Conservation (phyloP, 2,329 filamentous ascomycete species). For the Clarireedia sp. region DNA sequence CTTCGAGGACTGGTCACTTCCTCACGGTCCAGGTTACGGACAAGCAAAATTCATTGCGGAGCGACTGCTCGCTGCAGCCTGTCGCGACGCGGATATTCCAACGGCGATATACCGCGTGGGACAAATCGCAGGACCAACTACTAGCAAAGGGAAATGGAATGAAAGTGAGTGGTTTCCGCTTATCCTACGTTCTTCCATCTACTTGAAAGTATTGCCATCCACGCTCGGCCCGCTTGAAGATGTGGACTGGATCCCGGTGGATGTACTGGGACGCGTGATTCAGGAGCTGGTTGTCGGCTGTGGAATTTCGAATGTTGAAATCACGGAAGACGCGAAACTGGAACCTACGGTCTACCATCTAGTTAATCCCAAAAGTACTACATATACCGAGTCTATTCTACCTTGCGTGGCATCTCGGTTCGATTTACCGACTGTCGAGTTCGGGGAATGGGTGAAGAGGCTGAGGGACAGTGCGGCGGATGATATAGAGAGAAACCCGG, state of each 20-base stretch:
- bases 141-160: not conserved
- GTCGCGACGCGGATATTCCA: conserved; percentile 31
- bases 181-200: not conserved
- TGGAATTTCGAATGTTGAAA: not conserved
- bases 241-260: not conserved
- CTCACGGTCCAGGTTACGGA: conserved; percentile 17
- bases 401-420: not conserved
- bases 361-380: not conserved
- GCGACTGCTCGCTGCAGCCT: conserved; percentile 35
- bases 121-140: conserved; percentile 35
- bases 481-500: not conserved
- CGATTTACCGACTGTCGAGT: not conserved
- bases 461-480: not conserved
- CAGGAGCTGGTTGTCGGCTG: not conserved
- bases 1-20: conserved; percentile 22
- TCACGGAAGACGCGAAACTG: no score
- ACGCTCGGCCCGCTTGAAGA: conserved; percentile 16
- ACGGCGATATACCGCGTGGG: conserved; percentile 37
- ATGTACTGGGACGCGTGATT: not conserved
- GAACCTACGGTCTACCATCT: not conserved
- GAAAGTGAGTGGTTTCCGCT: not conserved
- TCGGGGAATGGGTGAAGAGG: not conserved
- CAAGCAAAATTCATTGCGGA: conserved; percentile 23
- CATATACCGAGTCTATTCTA: not conserved
- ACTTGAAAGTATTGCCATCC: not conserved